Conservation (phyloP, 83 land plant species). For the Picea abies region DNA sequence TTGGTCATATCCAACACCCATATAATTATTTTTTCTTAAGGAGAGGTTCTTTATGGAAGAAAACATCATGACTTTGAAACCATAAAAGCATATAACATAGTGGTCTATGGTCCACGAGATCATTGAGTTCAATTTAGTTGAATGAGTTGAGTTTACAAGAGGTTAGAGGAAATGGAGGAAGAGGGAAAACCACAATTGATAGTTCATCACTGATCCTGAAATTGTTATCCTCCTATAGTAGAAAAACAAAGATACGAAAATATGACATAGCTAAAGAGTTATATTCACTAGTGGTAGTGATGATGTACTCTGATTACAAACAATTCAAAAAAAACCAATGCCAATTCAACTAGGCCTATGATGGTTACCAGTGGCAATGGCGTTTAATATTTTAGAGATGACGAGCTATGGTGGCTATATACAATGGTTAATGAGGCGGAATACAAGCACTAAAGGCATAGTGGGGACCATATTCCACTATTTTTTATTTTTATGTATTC, state of each 20-base stretch:
- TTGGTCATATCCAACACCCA: no score
- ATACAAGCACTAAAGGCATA: neutral
- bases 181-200: neutral
- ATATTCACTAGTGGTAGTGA: neutral
- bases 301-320: neutral
- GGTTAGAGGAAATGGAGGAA: neutral
- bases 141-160: neutral
- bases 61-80: no score
- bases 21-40: no score
- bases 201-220: neutral
- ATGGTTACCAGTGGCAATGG: no score
- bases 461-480: neutral
- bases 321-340: no score
- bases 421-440: neutral
- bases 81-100: no score
- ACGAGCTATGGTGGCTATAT: neutral
- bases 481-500: neutral
- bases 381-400: neutral
- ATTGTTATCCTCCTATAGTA: neutral
- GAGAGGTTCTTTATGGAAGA: no score
- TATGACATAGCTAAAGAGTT: neutral
- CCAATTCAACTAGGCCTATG: no score
- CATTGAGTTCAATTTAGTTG: no score
- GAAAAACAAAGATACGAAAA: neutral
- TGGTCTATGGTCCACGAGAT: no score